Evolutionary conservation across 441 rosid genomes (phyloP).

Genomic region (Mallotus repandus): DNA sequence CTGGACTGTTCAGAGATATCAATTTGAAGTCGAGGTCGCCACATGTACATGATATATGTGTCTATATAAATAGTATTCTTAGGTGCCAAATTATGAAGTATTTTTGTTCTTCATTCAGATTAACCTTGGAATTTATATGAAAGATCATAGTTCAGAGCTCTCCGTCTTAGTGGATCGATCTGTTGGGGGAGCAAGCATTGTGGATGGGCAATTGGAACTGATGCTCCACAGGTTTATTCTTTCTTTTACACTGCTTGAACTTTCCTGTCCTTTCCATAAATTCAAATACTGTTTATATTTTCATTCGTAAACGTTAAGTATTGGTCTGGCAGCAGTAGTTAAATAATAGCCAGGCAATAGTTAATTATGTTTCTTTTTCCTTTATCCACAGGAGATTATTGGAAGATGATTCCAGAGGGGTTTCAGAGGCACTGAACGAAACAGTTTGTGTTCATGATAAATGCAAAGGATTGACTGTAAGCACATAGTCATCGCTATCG

Average conservation of each 20-base stretch:
- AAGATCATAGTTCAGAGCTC: conserved; percentile 64
- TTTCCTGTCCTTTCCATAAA: conserved; percentile 7
- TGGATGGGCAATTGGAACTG: conserved; percentile 88
- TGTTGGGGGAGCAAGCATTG: conserved; percentile 82
- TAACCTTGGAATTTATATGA: conserved; percentile 79
- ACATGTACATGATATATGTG: neutral
- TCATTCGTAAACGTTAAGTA: neutral
- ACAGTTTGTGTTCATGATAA: conserved; percentile 63
- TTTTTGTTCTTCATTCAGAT: conserved; percentile 48
- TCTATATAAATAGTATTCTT: neutral
- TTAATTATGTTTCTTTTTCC: conserved; percentile 11
- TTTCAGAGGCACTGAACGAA: conserved; percentile 85
- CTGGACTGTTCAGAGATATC: neutral
- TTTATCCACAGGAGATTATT: conserved; percentile 63
- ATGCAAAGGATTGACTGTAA: conserved; percentile 83
- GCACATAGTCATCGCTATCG: conserved; percentile 14
- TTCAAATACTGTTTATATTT: neutral
- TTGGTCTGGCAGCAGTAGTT: no score
- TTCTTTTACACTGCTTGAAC: conserved; percentile 1
- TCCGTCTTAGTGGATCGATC: conserved; percentile 87
- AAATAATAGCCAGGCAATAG: neutral
- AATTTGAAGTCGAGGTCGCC: conserved; percentile 5
- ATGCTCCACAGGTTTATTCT: conserved; percentile 85
- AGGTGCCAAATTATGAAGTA: conserved; percentile 2
- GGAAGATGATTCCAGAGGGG: conserved; percentile 87